These are phyloP conservation scores for Ogataea zsoltii DNA, from an alignment of 805 yeast species.

Conservation along the genomic window DNA sequence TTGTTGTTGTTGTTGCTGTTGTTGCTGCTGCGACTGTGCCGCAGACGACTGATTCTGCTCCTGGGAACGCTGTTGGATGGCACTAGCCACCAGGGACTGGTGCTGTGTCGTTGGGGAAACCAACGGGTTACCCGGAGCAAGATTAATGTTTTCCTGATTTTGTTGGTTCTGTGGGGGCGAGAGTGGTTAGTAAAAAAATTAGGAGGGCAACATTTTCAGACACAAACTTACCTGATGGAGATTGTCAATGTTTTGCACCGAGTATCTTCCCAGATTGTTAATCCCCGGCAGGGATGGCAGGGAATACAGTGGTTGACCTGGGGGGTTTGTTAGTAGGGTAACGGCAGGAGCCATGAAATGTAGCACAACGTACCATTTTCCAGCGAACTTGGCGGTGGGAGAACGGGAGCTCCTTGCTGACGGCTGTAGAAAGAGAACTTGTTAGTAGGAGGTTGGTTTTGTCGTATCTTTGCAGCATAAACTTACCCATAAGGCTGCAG, in stretches of 20 bases:
- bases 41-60: slow-evolving; percentile 12
- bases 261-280: slow-evolving; percentile 47
- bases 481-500: slow-evolving; percentile 20
- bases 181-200: slow-evolving; percentile 21
- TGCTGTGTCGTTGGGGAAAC: slow-evolving; percentile 22
- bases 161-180: slow-evolving; percentile 12
- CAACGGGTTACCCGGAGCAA: slow-evolving; percentile 33
- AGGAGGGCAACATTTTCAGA: neutral
- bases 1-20: slow-evolving; percentile 13
- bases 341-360: neutral
- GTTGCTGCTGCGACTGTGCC: slow-evolving; percentile 12
- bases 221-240: slow-evolving; percentile 30
- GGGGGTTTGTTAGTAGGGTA: slow-evolving; percentile 3
- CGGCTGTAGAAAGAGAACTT: slow-evolving; percentile 39
- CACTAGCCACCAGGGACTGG: slow-evolving; percentile 19
- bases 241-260: slow-evolving; percentile 48
- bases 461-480: neutral
- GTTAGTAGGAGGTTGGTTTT: slow-evolving; percentile 14
- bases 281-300: slow-evolving; percentile 55
- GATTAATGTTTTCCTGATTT: slow-evolving; percentile 31
- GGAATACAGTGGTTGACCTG: slow-evolving; percentile 50
- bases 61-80: slow-evolving; percentile 11
- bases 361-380: slow-evolving; percentile 45
- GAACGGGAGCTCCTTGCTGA: slow-evolving; percentile 52
- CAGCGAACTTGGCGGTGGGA: slow-evolving; percentile 56